Base-by-base conservation (phyloP, 2,329 filamentous ascomycete genomes). In the Xylariales sp. region DNA sequence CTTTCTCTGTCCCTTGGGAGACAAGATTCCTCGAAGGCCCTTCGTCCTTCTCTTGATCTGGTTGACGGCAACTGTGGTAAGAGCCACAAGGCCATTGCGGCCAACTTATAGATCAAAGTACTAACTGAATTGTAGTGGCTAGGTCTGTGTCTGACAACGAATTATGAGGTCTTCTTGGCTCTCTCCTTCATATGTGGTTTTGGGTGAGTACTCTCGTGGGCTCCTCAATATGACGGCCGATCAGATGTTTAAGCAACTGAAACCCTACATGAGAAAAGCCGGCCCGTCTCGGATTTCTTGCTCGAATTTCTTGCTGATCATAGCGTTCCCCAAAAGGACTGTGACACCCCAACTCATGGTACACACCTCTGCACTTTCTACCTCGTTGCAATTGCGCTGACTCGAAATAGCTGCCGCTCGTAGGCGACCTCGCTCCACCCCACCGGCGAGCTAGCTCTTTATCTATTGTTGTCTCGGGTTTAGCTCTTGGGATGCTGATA, bases 1-100 rank as follows among this genome's bases (percentile, higher is more conserved):
- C 12, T 77, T 86, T 43, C 57, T 86, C 8, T 86, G 81, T 58
- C 82, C 82, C 0, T 54, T 86, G 21, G 82, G 80, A 0, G 82
- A 86, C 36, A 61, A 68, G 43, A 59, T 86, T 10, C 70, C 69
- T 20, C 65, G 82, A 32, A 63, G 82, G 37, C 73, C 77, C 0
- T 82, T 84, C 52, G 80, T 84, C 9, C 64, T 85, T 12, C 62
- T 67, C 1, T 59, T 86, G 27, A 74, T 82, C 21, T 71, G 76
- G 33, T 70, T 78, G 31, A 86, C 82, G 2, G 76, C 80, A 2
- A 77, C 75, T 1, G 55, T 82, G 66, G 77, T 78, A 61, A 46
- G 71, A 62, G 29, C 29, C 7, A 16, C 7, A 8, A 16, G 15
- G 7, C 8, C 7, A 32, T 32, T 32, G 7, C 9, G 8, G 24